Evolutionary conservation across 495 filamentous ascomycete genomes (phyloP), one percentile per base, ranked within the genome.

Genomic region (Xylaria palmicola): DNA sequence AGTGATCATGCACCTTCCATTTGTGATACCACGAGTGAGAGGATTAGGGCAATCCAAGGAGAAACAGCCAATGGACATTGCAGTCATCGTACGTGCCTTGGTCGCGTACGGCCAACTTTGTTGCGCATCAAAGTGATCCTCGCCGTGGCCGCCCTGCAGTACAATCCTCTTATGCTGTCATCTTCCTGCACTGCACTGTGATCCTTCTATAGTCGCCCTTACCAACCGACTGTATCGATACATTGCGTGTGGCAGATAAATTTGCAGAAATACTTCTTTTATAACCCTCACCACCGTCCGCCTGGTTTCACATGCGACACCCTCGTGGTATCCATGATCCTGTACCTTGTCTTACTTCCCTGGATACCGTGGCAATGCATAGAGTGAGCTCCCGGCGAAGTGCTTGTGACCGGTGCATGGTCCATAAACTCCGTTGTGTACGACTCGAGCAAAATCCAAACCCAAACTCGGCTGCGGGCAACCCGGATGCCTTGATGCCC

Each of bases 371-470:
- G 30, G 17, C 49, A 20, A 52, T 52, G 49, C 49, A 52, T 10
- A 20, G 49, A 19, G 49, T 52, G 7, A 52, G 49, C 49, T 17
- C 17, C 49, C 27, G 49, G 24, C 49, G 49, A 37, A 52, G 49
- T 15, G 49, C 49, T 24, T 52, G 49, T 24, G 49, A 52, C 49
- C 49, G 49, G 36, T 52, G 49, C n/a, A 36, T 29, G 32, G 24
- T 13, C 27, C 49, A 52, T 19, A 52, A 52, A 37, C 49, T 52
- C 37, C 49, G 49, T 22, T 52, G 49, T 19, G 49, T 52, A 17
- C 20, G 49, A 20, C 30, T 52, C 2, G 49, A 52, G 17, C 29
- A 36, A 13, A 52, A 45, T 19, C 17, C 43, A 24, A 45, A 52
- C 47, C 3, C 13, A 27, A 17, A 9, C 43, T 45, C 43, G n/a